These are phyloP conservation scores for Incumbomyces lentus DNA, from an alignment of 2,329 filamentous ascomycete species.

Conservation along the genomic window DNA sequence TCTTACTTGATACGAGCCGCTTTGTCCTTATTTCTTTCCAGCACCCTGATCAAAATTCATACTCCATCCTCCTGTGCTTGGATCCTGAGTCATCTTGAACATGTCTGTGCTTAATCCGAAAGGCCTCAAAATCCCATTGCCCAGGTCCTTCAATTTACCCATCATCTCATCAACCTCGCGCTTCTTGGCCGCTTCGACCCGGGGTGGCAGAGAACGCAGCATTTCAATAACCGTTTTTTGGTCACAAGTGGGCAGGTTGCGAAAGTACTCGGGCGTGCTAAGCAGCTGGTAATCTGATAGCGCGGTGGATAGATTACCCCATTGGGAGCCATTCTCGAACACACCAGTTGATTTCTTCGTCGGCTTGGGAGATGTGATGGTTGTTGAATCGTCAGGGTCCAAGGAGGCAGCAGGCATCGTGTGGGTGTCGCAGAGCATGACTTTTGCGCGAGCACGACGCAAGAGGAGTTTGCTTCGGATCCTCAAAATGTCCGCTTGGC, in stretches of 20 bases:
- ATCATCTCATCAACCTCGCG: constrained; percentile 93
- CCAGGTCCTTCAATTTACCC: constrained; percentile 85
- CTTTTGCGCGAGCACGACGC: constrained; percentile 62
- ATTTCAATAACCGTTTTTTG: constrained; percentile 56
- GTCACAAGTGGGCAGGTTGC: constrained; percentile 56
- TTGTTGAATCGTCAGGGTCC: background rate
- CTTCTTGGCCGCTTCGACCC: constrained; percentile 68
- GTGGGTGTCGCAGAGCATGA: constrained; percentile 44
- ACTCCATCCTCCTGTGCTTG: constrained; percentile 81
- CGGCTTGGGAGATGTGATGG: background rate
- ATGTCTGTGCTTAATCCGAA: constrained; percentile 92
- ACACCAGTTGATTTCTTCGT: background rate
- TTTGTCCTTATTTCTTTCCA: too few relatives aligned
- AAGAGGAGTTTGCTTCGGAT: constrained; percentile 77
- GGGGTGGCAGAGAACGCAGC: constrained; percentile 54
- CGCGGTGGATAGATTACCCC: constrained; percentile 69
- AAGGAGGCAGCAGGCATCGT: background rate
- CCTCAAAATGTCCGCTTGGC: constrained; percentile 56
- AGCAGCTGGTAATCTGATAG: constrained; percentile 65
- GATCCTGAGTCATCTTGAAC: constrained; percentile 88
- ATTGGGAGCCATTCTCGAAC: constrained; percentile 37
- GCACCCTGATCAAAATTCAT: constrained; percentile 59
- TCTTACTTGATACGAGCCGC: too few relatives aligned
- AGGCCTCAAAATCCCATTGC: constrained; percentile 82
- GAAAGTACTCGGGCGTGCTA: constrained; percentile 21